Conservation (phyloP, 108 stramenopile species). For the Cylindrotheca fusiformis region DNA sequence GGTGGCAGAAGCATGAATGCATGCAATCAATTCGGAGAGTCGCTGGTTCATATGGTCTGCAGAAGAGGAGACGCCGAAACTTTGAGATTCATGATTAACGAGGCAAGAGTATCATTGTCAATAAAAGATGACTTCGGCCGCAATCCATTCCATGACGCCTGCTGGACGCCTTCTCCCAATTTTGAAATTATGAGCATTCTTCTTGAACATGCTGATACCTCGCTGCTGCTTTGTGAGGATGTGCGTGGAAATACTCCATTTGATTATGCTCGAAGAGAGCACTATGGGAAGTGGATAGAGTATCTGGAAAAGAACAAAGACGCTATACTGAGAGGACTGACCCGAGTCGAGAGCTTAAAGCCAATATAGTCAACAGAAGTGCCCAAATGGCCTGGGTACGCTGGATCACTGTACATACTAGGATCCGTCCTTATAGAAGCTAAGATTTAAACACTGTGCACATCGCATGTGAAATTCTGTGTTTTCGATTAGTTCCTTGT, state of each 20-base stretch:
- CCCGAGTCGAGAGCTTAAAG: too few relatives aligned
- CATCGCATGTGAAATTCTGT: too few relatives aligned
- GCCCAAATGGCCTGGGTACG: too few relatives aligned
- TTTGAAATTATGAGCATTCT: conserved; percentile 48
- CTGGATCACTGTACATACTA: too few relatives aligned
- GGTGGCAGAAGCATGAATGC: conserved; percentile 58
- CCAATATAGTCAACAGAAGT: too few relatives aligned
- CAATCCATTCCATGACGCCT: conserved; percentile 81
- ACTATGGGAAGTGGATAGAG: conserved; percentile 40
- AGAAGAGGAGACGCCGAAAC: conserved; percentile 60
- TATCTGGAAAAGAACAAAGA: conserved; percentile 22
- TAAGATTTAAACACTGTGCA: too few relatives aligned
- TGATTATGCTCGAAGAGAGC: conserved; percentile 70
- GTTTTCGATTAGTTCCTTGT: too few relatives aligned
- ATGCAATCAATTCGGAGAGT: conserved; percentile 84
- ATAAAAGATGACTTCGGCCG: conserved; percentile 83
- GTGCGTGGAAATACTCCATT: conserved; percentile 75
- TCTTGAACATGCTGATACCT: conserved; percentile 41
- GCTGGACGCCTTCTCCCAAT: conserved; percentile 74
- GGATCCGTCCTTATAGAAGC: too few relatives aligned
- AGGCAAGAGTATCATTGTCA: conserved; percentile 55
- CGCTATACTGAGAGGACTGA: conserved; percentile 2
- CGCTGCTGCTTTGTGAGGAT: conserved; percentile 56
- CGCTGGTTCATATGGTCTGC: conserved; percentile 85
- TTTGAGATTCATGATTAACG: conserved; percentile 54